Evolutionary conservation across 108 stramenopile genomes (phyloP), one percentile per base, ranked within the genome.

Genomic region (Mediolabrus comicus): DNA sequence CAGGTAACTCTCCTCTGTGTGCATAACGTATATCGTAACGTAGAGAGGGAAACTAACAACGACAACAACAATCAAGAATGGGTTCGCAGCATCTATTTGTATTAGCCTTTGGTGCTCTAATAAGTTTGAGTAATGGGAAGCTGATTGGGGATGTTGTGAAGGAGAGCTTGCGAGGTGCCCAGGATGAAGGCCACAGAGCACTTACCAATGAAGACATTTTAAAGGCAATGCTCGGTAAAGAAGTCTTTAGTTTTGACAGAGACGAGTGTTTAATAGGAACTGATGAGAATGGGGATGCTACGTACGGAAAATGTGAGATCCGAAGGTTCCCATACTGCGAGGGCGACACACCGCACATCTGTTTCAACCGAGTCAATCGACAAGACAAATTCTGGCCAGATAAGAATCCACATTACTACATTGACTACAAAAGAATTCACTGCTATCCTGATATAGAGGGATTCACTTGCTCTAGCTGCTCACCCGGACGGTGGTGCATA

Each of bases 331-430:
- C 81, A 17, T 74, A 43, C 36, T 82, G 81, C 49, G 30, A 51
- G 4, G 77, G 73, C 49, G 59, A 78, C 29, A 56, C 10, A 35
- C 75, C 77, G 22, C 53, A 75, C 67, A 78, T 82, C 29, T 82
- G 81, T 46, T 82, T 76, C 68, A 82, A 82, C 39, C 56, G 81
- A 29, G 58, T 79, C 53, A 82, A 82, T 60, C 81, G 81, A 2
- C 81, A 74, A 59, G 81, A 82, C 53, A 69, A 73, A 11, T 82
- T 82, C 51, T 78, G 73, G 67, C 74, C 67, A 1, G 81, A 82
- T 32, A 76, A 76, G 52, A 66, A 82, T 79, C 81, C 81, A 7
- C 59, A 74, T 24, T 82, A 66, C 31, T 82, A 82, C 67, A 82
- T 82, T 59, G 75, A 82, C 65, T 82, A 82, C 68, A 58, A 74